A percentile compares a stretch with the other conserved stretches of the same genome.
These are phyloP conservation scores for Trichoderma pleuroti DNA, from an alignment of 2,329 filamentous ascomycete genomes.

Conservation along the genomic window DNA sequence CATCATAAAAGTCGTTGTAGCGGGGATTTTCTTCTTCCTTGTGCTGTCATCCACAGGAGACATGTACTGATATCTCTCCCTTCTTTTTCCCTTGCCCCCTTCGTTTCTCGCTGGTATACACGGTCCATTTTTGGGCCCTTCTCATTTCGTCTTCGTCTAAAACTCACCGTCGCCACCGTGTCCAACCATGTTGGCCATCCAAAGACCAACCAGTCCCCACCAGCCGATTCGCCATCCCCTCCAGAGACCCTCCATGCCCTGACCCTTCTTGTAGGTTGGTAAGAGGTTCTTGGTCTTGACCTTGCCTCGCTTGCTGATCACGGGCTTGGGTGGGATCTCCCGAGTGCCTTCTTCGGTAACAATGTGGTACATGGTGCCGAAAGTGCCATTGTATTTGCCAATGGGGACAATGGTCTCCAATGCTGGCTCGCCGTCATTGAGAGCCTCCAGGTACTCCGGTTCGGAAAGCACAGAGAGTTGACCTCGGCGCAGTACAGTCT, in stretches of 20 bases:
- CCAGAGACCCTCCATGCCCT: slow-evolving; percentile 66
- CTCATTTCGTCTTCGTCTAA: slow-evolving; percentile 30
- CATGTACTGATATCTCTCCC: background rate
- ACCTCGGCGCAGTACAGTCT: slow-evolving; percentile 85
- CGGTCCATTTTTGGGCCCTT: background rate
- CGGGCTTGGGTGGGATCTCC: slow-evolving; percentile 38
- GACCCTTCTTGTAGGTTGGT: slow-evolving; percentile 52
- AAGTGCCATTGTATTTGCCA: slow-evolving; percentile 76
- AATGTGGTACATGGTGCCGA: slow-evolving; percentile 90
- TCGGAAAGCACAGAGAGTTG: slow-evolving; percentile 71
- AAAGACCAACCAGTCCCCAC: slow-evolving; percentile 72
- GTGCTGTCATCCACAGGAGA: slow-evolving; percentile 28
- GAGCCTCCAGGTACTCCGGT: slow-evolving; percentile 48
- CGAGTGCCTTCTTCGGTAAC: slow-evolving; percentile 74
- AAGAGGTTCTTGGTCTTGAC: slow-evolving; percentile 30
- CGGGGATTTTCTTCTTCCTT: slow-evolving; percentile 30
- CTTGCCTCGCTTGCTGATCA: slow-evolving; percentile 33
- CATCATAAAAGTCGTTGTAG: slow-evolving; percentile 40
- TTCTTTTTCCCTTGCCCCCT: slow-evolving; percentile 11
- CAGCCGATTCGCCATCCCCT: slow-evolving; percentile 74
- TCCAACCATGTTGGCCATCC: slow-evolving; percentile 64
- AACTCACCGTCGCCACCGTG: slow-evolving; percentile 60
- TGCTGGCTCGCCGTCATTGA: slow-evolving; percentile 40
- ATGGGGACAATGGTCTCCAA: slow-evolving; percentile 75
- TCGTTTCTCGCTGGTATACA: slow-evolving; percentile 25